Evolutionary conservation across 352 stramenopile genomes (phyloP).

Genomic region (Phytophthora hibernalis): DNA sequence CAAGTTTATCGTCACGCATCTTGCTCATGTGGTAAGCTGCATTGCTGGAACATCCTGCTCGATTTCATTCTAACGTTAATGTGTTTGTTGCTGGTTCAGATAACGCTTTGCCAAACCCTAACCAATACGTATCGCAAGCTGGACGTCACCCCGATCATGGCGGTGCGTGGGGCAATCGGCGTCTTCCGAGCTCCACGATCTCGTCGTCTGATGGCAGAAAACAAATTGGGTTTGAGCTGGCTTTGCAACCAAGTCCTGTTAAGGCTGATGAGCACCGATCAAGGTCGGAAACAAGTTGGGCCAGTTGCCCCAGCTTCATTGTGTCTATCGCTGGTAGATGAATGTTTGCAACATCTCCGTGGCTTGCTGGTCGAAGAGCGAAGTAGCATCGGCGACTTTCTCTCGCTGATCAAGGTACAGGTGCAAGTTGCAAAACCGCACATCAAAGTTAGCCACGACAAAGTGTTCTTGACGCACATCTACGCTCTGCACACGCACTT

Average conservation of each 20-base stretch:
- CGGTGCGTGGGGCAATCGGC: constrained; percentile 32
- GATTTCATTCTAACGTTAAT: constrained; percentile 1
- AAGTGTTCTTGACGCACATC: constrained; percentile 50
- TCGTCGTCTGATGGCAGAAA: constrained; percentile 32
- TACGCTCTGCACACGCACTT: constrained; percentile 47
- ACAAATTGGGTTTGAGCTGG: constrained; percentile 29
- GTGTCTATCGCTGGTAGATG: constrained; percentile 21
- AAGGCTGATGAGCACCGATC: constrained; percentile 11
- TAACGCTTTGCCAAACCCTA: constrained; percentile 33
- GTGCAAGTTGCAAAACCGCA: constrained; percentile 3
- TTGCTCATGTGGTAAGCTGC: constrained; percentile 40
- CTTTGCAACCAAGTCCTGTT: constrained; percentile 40
- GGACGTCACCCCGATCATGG: constrained; percentile 26
- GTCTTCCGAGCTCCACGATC: constrained; percentile 40
- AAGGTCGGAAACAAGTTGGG: not conserved
- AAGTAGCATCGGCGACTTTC: constrained; percentile 17
- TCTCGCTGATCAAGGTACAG: constrained; percentile 12
- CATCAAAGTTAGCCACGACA: constrained; percentile 42
- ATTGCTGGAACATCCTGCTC: not conserved
- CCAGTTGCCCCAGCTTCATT: not conserved
- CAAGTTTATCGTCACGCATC: constrained; percentile 28
- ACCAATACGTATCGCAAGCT: constrained; percentile 25
- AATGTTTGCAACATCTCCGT: constrained; percentile 39
- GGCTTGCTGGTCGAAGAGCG: constrained; percentile 28
- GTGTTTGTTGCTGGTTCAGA: constrained; percentile 13